Base-by-base conservation (phyloP, 768 basidiomycete genomes). In the Xanthoconium stramineum region DNA sequence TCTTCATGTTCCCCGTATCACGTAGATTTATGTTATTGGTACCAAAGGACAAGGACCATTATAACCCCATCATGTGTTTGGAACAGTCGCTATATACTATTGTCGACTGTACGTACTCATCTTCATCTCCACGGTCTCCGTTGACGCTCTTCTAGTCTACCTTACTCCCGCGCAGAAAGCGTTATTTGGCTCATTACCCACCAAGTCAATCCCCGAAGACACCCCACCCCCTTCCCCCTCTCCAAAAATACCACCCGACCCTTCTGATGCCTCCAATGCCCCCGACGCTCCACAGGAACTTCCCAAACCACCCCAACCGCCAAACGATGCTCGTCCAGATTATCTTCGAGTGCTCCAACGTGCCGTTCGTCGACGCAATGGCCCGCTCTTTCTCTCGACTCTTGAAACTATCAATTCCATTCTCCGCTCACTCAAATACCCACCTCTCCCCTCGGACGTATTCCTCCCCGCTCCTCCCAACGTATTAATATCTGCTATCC, bases 1-100 rank as follows among this genome's bases (percentile, higher is more conserved):
- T 43, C 17, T 36, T 55, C 62, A 56, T 48, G 20, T 42, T 29
- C 6, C 15, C 28, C 42, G 2, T 13, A 7, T 50, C 58, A 13
- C 54, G 0, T 19, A 91, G 89, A 68, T 93, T 84, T 74, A 80
- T 89, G 58, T 78, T 93, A 56, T 79, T 93, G 50, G 83, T 80
- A 43, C 91, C 91, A 32, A 89, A 85, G 64, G 91, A 94, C 76
- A 84, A 84, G 61, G 90, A 94, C 62, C 89, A 92, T 61, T 94
- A 92, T 71, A 88, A 89, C 67, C 91, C 91, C 14, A 86, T 94
- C 53, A 80, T 86, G 77, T 88, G 88, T 65, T 75, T 94, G 35
- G 87, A 90, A 73, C 77, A 79, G 57, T 80, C 85, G 12, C 71
- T 94, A 30, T 79, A 85, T 68, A 83, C 83, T 47, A 91, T 93